Conservation (phyloP, 805 yeast genomes). For the Wickerhamiella slavikovae region DNA sequence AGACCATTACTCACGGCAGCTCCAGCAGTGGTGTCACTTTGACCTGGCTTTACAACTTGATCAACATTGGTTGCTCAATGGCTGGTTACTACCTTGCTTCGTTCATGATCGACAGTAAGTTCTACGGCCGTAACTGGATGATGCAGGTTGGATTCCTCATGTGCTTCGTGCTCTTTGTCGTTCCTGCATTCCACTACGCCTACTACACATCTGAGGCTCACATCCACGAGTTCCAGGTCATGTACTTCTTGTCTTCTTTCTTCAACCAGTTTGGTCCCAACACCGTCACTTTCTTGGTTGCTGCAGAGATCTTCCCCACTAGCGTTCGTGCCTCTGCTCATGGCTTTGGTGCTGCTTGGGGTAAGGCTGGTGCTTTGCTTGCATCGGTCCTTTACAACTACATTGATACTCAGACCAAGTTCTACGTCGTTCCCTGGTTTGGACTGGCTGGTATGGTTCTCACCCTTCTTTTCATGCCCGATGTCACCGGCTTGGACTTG, state of each 20-base stretch:
- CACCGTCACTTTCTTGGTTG: conserved; percentile 39
- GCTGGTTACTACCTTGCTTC: conserved; percentile 44
- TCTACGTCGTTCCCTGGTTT: conserved; percentile 22
- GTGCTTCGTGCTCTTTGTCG: conserved; percentile 32
- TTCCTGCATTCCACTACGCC: conserved; percentile 38
- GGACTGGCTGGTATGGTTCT: conserved; percentile 20
- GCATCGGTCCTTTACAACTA: conserved; percentile 25
- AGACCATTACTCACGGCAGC: conserved; percentile 21
- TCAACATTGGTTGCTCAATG: conserved; percentile 51
- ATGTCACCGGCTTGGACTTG: conserved; percentile 20
- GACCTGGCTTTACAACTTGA: conserved; percentile 24
- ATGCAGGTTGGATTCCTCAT: conserved; percentile 36
- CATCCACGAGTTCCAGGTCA: conserved; percentile 25
- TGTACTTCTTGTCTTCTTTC: conserved; percentile 39
- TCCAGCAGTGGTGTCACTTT: conserved; percentile 26
- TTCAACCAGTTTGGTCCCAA: conserved; percentile 52
- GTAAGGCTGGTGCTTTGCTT: conserved; percentile 44
- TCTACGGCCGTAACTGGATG: conserved; percentile 36
- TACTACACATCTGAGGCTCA: conserved; percentile 18
- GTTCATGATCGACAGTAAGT: conserved; percentile 28
- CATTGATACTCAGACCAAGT: conserved; percentile 16
- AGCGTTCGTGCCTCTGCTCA: conserved; percentile 46
- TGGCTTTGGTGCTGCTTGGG: conserved; percentile 43
- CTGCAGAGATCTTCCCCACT: conserved; percentile 49
- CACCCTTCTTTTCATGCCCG: conserved; percentile 18